These are phyloP conservation scores for Candida pseudoglaebosa DNA, from an alignment of 805 yeast genomes.

Conservation along the genomic window DNA sequence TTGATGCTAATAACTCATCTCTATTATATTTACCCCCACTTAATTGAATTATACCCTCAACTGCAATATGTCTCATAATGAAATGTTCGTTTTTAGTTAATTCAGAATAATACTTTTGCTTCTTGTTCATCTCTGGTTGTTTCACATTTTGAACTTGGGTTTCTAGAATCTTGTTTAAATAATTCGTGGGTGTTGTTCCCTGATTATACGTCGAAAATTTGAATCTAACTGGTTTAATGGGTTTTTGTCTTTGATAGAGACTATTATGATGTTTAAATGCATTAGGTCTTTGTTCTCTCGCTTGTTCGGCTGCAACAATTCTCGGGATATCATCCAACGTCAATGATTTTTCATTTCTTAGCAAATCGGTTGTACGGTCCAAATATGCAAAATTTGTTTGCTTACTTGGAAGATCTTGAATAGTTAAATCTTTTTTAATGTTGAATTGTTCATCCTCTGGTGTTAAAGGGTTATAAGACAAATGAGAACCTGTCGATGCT, in stretches of 20 bases:
- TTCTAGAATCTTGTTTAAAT: conserved; percentile 8
- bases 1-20: conserved; percentile 36
- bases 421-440: conserved; percentile 23
- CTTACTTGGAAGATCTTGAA: conserved; percentile 38
- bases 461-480: conserved; percentile 13
- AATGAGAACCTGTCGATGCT: conserved; percentile 27
- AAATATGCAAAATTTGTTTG: conserved; percentile 34
- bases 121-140: conserved; percentile 8
- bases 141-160: not conserved
- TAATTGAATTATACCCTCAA: conserved; percentile 44
- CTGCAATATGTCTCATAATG: conserved; percentile 56
- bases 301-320: conserved; percentile 95
- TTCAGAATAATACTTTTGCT: conserved; percentile 58
- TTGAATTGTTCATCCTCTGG: conserved; percentile 25
- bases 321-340: conserved; percentile 96
- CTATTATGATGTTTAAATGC: conserved; percentile 79
- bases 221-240: conserved; percentile 8
- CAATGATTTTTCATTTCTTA: conserved; percentile 77
- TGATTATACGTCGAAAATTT: not conserved
- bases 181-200: conserved; percentile 7
- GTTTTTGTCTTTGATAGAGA: conserved; percentile 32
- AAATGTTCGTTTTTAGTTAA: conserved; percentile 54
- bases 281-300: conserved; percentile 87
- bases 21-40: conserved; percentile 19
- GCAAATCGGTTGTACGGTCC: conserved; percentile 63